Evolutionary conservation across 495 filamentous ascomycete species (phyloP), one percentile per base, ranked within the genome.

Genomic region (Cercophora samala): DNA sequence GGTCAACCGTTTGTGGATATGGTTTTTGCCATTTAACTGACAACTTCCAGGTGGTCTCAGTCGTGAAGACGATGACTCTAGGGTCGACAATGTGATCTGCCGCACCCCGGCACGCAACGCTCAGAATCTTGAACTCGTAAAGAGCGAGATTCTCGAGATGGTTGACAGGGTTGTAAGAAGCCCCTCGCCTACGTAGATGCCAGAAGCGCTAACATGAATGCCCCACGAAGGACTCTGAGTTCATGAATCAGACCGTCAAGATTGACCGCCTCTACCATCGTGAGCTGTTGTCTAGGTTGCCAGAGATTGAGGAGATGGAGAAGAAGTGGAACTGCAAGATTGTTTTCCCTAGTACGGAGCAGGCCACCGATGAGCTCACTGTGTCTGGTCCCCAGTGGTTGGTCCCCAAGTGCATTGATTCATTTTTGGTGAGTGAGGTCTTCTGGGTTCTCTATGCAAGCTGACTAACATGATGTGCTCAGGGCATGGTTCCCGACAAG

Each of bases 251-350:
- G 79, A 89, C 90, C 55, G 93, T 99, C 64, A 87, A 91, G 64
- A 92, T 99, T 73, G 93, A 97, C 74, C 92, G 95, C 51, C 84
- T 99, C 61, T 96, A 96, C 73, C 95, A 99, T 78, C 91, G 96
- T 73, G 91, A 96, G 76, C 87, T 99, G 55, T 88, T 97, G 74
- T 83, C 90, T 65, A 92, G 93, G 58, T 90, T 97, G 69, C 78
- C 84, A 42, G 89, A 97, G 74, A 91, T 99, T 64, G 94, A 98
- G 68, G 92, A 93, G 71, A 84, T 98, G 23, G 96, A 98, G 82
- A 93, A 94, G 84, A 96, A 94, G 76, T 97, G 92, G 91, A 97
- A 97, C 75, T 97, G 95, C 88, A 97, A 97, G 81, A 91, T 98
- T 72, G 88, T 91, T 69, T 98, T 98, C 75, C 96, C 95, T 13